These are phyloP conservation scores for Colletotrichum phormii DNA, from an alignment of 2,329 filamentous ascomycete genomes.

Conservation along the genomic window DNA sequence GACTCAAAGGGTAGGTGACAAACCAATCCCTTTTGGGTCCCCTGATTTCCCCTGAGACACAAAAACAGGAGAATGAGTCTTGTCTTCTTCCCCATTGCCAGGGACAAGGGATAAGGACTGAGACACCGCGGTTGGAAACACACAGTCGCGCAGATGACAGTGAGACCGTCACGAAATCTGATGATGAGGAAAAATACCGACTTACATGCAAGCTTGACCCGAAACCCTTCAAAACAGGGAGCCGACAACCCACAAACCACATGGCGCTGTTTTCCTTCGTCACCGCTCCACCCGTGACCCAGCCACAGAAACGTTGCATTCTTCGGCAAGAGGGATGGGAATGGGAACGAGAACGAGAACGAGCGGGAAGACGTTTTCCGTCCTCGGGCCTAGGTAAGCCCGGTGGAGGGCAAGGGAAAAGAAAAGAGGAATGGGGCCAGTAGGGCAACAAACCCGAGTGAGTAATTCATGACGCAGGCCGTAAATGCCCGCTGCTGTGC, in stretches of 20 bases:
- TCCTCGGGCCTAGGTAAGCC: neutral
- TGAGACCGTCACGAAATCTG: neutral
- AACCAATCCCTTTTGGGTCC: neutral
- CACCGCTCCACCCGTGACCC: neutral
- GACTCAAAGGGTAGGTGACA: neutral
- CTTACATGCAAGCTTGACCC: no score
- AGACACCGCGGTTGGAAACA: neutral
- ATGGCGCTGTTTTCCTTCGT: neutral
- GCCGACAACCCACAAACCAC: neutral
- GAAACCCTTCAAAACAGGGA: neutral
- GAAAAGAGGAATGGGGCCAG: neutral
- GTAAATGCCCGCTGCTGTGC: constrained; percentile 23
- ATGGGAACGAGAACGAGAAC: neutral
- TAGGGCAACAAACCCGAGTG: neutral
- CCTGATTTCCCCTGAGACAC: neutral
- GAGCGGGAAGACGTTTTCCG: neutral
- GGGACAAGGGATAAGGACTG: neutral
- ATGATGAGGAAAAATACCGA: neutral
- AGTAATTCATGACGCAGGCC: neutral
- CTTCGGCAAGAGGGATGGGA: neutral
- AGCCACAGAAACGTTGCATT: constrained; percentile 2
- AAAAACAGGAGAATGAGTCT: neutral
- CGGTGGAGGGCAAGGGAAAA: neutral
- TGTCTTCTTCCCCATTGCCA: neutral
- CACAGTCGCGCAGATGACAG: neutral